phyloP scores from a whole-genome alignment of 805 yeast genomes.

The Suhomyces sp. region DNA sequence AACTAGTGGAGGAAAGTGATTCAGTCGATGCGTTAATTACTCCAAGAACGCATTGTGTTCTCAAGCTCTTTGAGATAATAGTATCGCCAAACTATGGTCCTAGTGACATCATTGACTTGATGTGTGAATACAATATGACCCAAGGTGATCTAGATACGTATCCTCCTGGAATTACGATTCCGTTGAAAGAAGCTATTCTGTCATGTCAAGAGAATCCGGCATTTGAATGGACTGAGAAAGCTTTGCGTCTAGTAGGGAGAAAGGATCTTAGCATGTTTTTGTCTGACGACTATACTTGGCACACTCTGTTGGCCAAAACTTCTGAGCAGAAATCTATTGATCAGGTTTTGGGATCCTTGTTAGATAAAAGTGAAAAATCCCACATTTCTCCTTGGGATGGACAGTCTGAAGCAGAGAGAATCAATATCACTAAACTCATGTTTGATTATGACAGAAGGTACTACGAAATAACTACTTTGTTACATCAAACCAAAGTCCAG shows the following conservation, averaged over 20 bases:
- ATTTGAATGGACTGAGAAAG: conserved; percentile 44
- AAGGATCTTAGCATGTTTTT: conserved; percentile 51
- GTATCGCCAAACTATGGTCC: conserved; percentile 53
- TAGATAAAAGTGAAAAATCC: conserved; percentile 33
- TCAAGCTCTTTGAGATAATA: conserved; percentile 60
- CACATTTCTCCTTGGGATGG: conserved; percentile 63
- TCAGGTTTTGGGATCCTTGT: conserved; percentile 38
- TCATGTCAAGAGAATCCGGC: conserved; percentile 52
- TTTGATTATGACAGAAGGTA: conserved; percentile 78
- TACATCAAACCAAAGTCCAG: conserved; percentile 70
- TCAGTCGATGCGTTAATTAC: conserved; percentile 57
- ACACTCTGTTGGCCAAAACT: background rate
- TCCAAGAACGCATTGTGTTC: conserved; percentile 60
- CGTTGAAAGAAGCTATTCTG: conserved; percentile 60
- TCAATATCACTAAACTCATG: conserved; percentile 64
- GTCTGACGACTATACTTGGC: conserved; percentile 2
- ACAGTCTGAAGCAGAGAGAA: conserved; percentile 65
- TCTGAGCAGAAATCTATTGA: conserved; percentile 31
- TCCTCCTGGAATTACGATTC: conserved; percentile 69
- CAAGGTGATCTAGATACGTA: conserved; percentile 57
- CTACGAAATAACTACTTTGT: conserved; percentile 66
- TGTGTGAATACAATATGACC: conserved; percentile 56
- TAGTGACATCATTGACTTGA: conserved; percentile 55
- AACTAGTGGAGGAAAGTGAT: conserved; percentile 61
- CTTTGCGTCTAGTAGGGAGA: conserved; percentile 62